Evolutionary conservation across 371 early-diverging fungal genomes (phyloP).

Genomic region (Parasitella parasitica): DNA sequence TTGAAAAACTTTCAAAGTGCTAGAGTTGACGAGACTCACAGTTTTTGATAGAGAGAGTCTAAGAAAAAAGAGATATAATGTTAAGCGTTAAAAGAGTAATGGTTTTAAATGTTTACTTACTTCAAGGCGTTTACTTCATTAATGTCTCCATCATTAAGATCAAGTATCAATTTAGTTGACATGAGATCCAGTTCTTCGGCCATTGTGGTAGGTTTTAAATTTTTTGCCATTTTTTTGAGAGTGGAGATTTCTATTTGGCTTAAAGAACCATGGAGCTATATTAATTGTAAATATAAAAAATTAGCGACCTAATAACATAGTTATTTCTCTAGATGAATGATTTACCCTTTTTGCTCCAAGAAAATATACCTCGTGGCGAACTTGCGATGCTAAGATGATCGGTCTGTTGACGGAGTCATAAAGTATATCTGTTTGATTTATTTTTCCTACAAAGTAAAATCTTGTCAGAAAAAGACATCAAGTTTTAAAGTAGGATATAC

Average conservation of each 20-base stretch:
- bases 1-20: slow-evolving; percentile 13
- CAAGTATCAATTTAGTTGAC: slow-evolving; percentile 7
- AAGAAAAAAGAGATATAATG: slow-evolving; percentile 5
- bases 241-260: slow-evolving; percentile 10
- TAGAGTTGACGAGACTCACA: slow-evolving; percentile 8
- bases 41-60: slow-evolving; percentile 14
- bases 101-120: slow-evolving; percentile 7
- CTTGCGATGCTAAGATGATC: slow-evolving; percentile 8
- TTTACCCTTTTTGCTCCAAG: slow-evolving; percentile 12
- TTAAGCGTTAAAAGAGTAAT: slow-evolving; percentile 6
- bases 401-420: slow-evolving; percentile 9
- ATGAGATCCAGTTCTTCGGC: slow-evolving; percentile 11
- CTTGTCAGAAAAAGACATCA: slow-evolving; percentile 12
- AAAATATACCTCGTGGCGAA: slow-evolving; percentile 7
- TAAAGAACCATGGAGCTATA: slow-evolving; percentile 16
- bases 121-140: slow-evolving; percentile 12
- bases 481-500: slow-evolving; percentile 4
- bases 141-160: slow-evolving; percentile 7
- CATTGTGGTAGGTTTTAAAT: slow-evolving; percentile 12
- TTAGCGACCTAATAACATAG: slow-evolving; percentile 11
- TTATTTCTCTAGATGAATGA: slow-evolving; percentile 11
- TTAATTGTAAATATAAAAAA: slow-evolving; percentile 13
- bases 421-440: slow-evolving; percentile 9
- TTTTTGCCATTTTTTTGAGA: slow-evolving; percentile 7
- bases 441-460: slow-evolving; percentile 10